Conservation (phyloP, 2,329 filamentous ascomycete genomes). For the Diplocarpon rosae region DNA sequence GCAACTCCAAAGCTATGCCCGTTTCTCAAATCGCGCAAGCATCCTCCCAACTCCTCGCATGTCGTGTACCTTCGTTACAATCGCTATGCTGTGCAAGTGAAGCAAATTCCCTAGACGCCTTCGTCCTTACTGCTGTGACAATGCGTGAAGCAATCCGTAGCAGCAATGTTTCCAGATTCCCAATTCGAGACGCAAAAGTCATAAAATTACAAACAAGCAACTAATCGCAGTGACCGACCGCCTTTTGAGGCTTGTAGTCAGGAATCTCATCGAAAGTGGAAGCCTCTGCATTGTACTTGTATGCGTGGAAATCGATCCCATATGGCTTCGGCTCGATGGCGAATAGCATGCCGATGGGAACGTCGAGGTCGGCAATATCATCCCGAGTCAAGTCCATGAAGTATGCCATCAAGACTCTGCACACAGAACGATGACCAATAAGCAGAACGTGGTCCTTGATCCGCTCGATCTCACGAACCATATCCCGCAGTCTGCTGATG, state of each 20-base stretch:
- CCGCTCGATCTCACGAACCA: slow-evolving; percentile 93
- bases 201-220: background rate
- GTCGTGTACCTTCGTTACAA: background rate
- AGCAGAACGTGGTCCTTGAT: slow-evolving; percentile 93
- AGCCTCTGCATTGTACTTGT: slow-evolving; percentile 68
- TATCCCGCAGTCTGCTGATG: slow-evolving; percentile 86
- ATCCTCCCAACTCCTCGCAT: slow-evolving; percentile 1
- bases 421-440: slow-evolving; percentile 85
- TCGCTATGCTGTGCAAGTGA: background rate
- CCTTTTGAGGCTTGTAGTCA: slow-evolving; percentile 66
- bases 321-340: slow-evolving; percentile 96
- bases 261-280: slow-evolving; percentile 78
- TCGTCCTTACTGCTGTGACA: background rate
- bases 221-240: slow-evolving; percentile 17
- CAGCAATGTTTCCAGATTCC: background rate
- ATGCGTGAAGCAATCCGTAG: background rate
- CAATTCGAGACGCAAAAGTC: background rate
- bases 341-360: slow-evolving; percentile 87
- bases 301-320: slow-evolving; percentile 93
- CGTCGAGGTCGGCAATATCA: slow-evolving; percentile 88
- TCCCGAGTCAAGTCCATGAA: slow-evolving; percentile 87
- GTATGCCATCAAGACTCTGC: slow-evolving; percentile 86
- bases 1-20: slow-evolving; percentile 4
- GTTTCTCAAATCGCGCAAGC: background rate
- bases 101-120: background rate